Conservation (phyloP, 2,329 filamentous ascomycete species). For the Periconia sp. region DNA sequence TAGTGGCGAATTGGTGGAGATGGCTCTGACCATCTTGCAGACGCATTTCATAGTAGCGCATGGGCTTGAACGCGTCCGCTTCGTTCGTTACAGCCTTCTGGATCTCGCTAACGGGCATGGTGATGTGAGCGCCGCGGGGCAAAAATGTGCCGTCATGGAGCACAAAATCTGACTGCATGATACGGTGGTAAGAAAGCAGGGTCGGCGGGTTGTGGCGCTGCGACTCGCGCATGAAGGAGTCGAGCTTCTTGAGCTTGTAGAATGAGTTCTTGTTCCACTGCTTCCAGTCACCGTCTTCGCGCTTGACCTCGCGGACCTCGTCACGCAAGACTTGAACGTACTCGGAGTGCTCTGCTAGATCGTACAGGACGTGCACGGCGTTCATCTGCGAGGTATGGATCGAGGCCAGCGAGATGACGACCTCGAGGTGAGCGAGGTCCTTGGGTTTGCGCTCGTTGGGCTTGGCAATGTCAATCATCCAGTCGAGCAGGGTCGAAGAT, state of each 20-base stretch:
- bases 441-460: background rate
- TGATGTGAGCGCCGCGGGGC: slow-evolving; percentile 6
- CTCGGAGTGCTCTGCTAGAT: slow-evolving; percentile 2
- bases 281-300: background rate
- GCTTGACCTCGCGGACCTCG: slow-evolving; percentile 1
- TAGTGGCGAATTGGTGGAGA: slow-evolving; percentile 1
- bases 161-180: slow-evolving; percentile 1
- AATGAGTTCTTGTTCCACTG: slow-evolving; percentile 2
- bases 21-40: background rate
- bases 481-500: background rate
- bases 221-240: slow-evolving; percentile 7
- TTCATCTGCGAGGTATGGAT: slow-evolving; percentile 8
- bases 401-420: slow-evolving; percentile 7
- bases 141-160: slow-evolving; percentile 5
- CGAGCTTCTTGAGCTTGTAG: slow-evolving; percentile 7
- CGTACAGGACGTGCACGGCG: slow-evolving; percentile 5
- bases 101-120: slow-evolving; percentile 4
- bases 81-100: background rate
- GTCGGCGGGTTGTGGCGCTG: slow-evolving; percentile 9
- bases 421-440: slow-evolving; percentile 3
- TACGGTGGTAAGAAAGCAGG: slow-evolving; percentile 1
- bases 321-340: slow-evolving; percentile 1
- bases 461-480: slow-evolving; percentile 3
- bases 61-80: slow-evolving; percentile 4
- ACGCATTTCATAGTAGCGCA: slow-evolving; percentile 2